Evolutionary conservation across 2,329 filamentous ascomycete species (phyloP), one percentile per base, ranked within the genome.

Genomic region (Aspergillus oerlinghausenensis): DNA sequence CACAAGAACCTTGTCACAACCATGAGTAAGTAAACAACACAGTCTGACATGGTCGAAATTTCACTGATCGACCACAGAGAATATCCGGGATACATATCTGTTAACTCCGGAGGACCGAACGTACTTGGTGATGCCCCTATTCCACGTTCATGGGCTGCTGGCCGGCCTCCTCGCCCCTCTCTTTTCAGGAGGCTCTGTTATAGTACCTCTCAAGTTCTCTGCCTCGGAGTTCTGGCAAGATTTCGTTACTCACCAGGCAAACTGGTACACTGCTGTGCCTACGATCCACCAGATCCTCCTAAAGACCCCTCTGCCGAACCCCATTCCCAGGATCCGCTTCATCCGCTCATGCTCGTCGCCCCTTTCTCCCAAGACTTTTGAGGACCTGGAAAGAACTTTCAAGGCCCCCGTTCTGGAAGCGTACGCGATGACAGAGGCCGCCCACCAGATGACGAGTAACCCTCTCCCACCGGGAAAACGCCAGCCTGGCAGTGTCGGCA

Each of bases 181-280:
- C 10, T 80, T 82, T 63, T 88, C 88, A 2, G 88, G 88, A 29
- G 89, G 90, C 55, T 92, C 89, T 6, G 88, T 92, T 59, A 80
- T 96, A 56, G 88, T 95, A 4, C 90, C 90, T 2, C 67, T 80
- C 53, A 88, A 87, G 68, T 95, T 95, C 81, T 93, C 89, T 3
- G 90, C 91, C 8, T 83, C 84, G 1, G 86, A 89, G 21, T 96
- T 96, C 76, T 96, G 91, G 91, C 73, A 75, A 25, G 87, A 94
- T 71, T 94, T 94, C 67, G 80, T 80, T 63, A 78, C 81, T 5
- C 81, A 92, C 77, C 80, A 85, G 62, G 91, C 90, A 26, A 96
- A 90, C 72, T 96, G 91, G 91, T 96, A 94, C 76, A 94, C 90
- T 0, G 91, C 91, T 1, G 91, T 94, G n/a, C 91, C 91, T 1